A percentile compares a stretch with the other conserved stretches of the same genome.
phyloP scores from a whole-genome alignment of 1,284 basidiomycete species.

The Heliocybe sulcata region DNA sequence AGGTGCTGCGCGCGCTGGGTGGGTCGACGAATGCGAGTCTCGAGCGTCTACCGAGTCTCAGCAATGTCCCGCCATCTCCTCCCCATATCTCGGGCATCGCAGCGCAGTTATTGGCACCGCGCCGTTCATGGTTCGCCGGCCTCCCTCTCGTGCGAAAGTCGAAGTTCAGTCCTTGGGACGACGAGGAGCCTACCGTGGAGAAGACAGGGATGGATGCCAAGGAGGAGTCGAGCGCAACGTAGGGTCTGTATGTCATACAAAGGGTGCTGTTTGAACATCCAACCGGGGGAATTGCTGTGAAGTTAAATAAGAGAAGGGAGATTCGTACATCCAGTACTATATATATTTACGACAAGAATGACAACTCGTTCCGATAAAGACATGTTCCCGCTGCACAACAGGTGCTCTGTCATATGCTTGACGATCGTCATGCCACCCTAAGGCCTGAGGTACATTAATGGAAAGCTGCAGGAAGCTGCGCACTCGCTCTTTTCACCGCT shows the following conservation, averaged over 20 bases:
- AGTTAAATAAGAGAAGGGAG: neutral
- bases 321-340: neutral
- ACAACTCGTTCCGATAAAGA: slow-evolving; percentile 1
- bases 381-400: neutral
- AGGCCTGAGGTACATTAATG: neutral
- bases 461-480: neutral
- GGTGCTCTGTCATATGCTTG: neutral
- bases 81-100: slow-evolving; percentile 33
- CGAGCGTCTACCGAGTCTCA: slow-evolving; percentile 65
- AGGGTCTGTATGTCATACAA: neutral
- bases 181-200: slow-evolving; percentile 35
- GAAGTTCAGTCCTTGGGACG: slow-evolving; percentile 64
- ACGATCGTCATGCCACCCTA: neutral
- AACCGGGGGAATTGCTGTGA: neutral
- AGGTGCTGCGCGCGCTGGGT: slow-evolving; percentile 63
- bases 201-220: slow-evolving; percentile 3
- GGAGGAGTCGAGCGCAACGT: neutral
- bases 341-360: slow-evolving; percentile 3
- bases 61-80: slow-evolving; percentile 58
- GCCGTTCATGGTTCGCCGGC: slow-evolving; percentile 41
- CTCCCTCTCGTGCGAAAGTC: slow-evolving; percentile 45
- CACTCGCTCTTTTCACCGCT: neutral
- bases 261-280: neutral
- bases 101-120: neutral
- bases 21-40: slow-evolving; percentile 64